Conservation (phyloP, 768 basidiomycete genomes). For the Strobilomyces echinocephalus region DNA sequence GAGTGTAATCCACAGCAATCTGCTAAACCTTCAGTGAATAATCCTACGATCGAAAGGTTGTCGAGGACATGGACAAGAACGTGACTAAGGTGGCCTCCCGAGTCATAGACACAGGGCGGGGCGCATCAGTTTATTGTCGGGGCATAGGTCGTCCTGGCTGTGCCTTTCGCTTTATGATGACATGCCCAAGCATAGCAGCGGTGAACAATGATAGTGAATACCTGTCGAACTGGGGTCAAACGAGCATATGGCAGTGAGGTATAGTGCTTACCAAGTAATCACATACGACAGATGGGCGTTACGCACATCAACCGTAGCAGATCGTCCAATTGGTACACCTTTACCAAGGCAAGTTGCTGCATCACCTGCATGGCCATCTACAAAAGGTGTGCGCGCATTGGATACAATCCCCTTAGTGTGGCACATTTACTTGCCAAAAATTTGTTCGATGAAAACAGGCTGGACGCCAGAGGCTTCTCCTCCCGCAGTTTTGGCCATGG, state of each 20-base stretch:
- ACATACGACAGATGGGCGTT: conserved; percentile 96
- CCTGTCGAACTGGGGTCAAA: conserved; percentile 43
- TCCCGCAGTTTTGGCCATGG: conserved; percentile 75
- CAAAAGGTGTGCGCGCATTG: conserved; percentile 8
- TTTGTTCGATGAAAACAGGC: conserved; percentile 85
- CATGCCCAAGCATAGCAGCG: conserved; percentile 70
- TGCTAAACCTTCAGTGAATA: not conserved
- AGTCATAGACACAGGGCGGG: not conserved
- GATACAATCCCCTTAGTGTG: not conserved
- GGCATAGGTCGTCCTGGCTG: conserved; percentile 53
- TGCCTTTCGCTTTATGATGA: conserved; percentile 52
- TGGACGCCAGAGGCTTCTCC: conserved; percentile 71
- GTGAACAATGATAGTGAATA: conserved; percentile 86
- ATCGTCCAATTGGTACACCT: conserved; percentile 82
- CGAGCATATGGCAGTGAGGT: not conserved
- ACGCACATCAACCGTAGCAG: conserved; percentile 78
- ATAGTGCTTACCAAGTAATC: conserved; percentile 72
- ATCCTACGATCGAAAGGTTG: not conserved
- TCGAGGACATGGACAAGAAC: not conserved
- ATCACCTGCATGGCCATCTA: conserved; percentile 85
- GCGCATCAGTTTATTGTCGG: conserved; percentile 31
- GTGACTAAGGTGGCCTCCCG: conserved; percentile 1
- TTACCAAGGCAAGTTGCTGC: conserved; percentile 51
- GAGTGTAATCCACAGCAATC: not conserved
- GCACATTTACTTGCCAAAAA: conserved; percentile 62